Base-by-base conservation (phyloP, 2,329 filamentous ascomycete genomes). In the Claviceps paspali region DNA sequence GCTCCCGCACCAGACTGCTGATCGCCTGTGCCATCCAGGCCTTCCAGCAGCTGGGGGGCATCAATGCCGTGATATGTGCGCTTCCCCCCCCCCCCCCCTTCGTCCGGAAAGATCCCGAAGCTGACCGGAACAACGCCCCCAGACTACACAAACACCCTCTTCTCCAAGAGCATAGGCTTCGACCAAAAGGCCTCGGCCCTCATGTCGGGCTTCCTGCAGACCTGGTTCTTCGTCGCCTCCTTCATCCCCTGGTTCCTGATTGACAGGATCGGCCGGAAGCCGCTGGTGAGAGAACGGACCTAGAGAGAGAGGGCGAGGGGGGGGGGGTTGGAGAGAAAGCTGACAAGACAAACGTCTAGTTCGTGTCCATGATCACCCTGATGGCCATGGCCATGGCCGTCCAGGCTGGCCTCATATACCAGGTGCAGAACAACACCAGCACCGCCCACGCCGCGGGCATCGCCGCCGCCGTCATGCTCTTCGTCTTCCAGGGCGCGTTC, bases 131-230 rank as follows among this genome's bases (percentile, higher is more conserved):
- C n/a, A n/a, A n/a, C n/a, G n/a, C n/a, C 28, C 3, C 14, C 28
- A 54, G 52, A 67, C 47, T 68, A 68, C 38, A 55, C 63, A 3
- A 58, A 55, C 11, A 63, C 67, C 0, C 47, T 70, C 1, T 65
- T 70, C 37, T 53, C 66, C 36, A 48, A 59, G 14, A 64, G 60
- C 14, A 54, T 71, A 3, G 55, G 58, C 0, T 59, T 64, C 35
- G 48, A 48, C 14, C 46, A 56, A 1, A 56, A 62, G 30, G 59
- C 68, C 48, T 62, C 68, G 3, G 53, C 65, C 3, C 53, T 72
- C 24, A 65, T 73, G 50, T 64, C 64, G n/a, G 66, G 67, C 24
- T 63, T 68, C 43, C 53, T 70, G 10, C 63, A 68, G 48, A 68
- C 65, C 0, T 64, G 57, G 56, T 60, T 57, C 39, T 61, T 62